Conservation (phyloP, 129 eudicot species). For the Centrapalus pauciflorus region DNA sequence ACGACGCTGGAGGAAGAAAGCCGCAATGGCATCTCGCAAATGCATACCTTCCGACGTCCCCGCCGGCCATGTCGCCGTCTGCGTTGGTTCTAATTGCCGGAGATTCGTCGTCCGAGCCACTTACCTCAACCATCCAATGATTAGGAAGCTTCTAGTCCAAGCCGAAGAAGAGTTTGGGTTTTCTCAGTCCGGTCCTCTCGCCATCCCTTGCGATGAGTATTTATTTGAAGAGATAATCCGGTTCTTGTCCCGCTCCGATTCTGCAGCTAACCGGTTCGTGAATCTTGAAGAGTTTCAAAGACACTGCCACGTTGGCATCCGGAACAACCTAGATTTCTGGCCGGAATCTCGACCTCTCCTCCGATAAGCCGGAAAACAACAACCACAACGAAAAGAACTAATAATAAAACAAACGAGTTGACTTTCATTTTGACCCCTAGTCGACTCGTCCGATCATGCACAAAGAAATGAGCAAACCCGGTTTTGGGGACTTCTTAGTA, state of each 20-base stretch:
- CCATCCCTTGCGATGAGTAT: constrained; percentile 83
- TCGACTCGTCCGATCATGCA: constrained; percentile 30
- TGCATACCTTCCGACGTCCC: constrained; percentile 73
- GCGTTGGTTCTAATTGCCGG: constrained; percentile 52
- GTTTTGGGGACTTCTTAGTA: constrained; percentile 18
- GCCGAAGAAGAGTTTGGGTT: constrained; percentile 93
- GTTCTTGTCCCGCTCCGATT: constrained; percentile 57
- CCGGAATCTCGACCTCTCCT: constrained; percentile 83
- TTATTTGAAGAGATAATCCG: constrained; percentile 67
- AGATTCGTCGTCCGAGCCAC: constrained; percentile 73
- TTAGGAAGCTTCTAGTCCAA: constrained; percentile 54
- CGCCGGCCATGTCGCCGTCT: constrained; percentile 85
- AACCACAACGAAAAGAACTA: background rate
- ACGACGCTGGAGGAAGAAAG: constrained; percentile 65
- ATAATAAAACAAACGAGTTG: constrained; percentile 27
- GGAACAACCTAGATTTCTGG: constrained; percentile 49
- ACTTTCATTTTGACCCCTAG: constrained; percentile 32
- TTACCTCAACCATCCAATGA: constrained; percentile 72
- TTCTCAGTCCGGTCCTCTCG: constrained; percentile 59
- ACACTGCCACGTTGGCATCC: constrained; percentile 50
- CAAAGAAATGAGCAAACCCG: constrained; percentile 12
- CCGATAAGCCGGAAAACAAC: background rate
- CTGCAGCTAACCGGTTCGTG: constrained; percentile 35
- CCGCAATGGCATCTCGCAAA: constrained; percentile 45
- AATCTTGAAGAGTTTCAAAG: constrained; percentile 68